phyloP scores from a whole-genome alignment of 2,329 filamentous ascomycete species.

The Calonectria honghensis region DNA sequence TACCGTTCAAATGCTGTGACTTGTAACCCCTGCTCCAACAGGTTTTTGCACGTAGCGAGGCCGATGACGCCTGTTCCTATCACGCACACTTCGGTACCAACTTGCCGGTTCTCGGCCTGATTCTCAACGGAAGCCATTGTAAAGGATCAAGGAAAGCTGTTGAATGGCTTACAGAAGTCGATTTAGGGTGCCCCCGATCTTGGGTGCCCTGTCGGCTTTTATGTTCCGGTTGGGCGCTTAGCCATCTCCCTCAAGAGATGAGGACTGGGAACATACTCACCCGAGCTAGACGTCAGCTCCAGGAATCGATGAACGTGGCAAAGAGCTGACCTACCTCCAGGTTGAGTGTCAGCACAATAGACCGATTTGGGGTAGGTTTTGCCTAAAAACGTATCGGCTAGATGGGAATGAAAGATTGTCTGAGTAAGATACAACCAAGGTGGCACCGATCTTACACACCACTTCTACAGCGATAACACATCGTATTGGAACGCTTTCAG shows the following conservation, averaged over 20 bases:
- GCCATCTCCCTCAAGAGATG: too few relatives aligned
- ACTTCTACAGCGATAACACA: neutral
- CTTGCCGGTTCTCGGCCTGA: constrained; percentile 37
- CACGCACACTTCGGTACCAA: constrained; percentile 54
- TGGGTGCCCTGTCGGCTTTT: neutral
- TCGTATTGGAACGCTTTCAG: neutral
- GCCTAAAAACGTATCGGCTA: neutral
- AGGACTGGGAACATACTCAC: neutral
- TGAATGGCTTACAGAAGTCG: neutral
- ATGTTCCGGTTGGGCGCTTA: neutral
- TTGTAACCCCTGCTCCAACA: constrained; percentile 65
- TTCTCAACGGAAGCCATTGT: constrained; percentile 44
- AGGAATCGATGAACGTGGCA: neutral
- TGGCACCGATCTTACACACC: neutral
- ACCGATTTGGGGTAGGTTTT: neutral
- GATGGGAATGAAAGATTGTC: neutral
- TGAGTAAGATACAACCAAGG: neutral
- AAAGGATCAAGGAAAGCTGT: too few relatives aligned
- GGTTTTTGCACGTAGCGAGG: constrained; percentile 63
- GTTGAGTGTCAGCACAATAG: neutral
- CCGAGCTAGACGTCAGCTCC: neutral
- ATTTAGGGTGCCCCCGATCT: neutral
- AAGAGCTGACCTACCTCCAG: neutral
- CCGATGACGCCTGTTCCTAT: constrained; percentile 60
- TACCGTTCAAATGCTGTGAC: constrained; percentile 65